phyloP scores from a whole-genome alignment of 208 protist genomes.

The Acanthamoeba castellanii region DNA sequence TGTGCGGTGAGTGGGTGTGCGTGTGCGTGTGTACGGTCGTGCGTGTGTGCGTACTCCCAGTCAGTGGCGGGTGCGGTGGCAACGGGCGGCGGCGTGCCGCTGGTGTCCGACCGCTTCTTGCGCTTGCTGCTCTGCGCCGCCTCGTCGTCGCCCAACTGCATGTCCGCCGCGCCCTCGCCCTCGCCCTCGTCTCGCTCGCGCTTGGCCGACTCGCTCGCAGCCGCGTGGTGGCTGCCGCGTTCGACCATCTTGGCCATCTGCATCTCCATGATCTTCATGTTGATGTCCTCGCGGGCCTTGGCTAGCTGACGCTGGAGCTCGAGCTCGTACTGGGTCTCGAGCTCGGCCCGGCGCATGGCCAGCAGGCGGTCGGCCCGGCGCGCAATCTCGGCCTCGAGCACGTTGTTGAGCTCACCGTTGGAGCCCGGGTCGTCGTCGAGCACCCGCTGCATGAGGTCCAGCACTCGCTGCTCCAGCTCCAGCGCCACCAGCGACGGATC shows the following conservation, averaged over 20 bases:
- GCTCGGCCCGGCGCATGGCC: neutral
- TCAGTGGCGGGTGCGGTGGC: too few species aligned
- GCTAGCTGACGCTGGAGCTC: constrained; percentile 18
- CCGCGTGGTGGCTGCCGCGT: neutral
- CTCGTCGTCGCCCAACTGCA: neutral
- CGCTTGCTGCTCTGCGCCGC: neutral
- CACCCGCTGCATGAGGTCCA: neutral
- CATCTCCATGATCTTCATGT: constrained; percentile 63
- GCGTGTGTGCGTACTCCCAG: neutral
- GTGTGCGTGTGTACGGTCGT: too few species aligned
- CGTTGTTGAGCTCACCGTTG: neutral
- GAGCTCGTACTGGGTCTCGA: constrained; percentile 1
- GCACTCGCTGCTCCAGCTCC: neutral
- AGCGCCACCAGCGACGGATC: neutral
- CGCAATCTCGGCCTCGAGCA: neutral
- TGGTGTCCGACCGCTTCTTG: neutral
- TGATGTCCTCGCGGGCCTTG: constrained; percentile 58
- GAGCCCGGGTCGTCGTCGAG: neutral
- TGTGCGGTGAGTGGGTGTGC: too few species aligned
- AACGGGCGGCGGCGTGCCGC: too few species aligned
- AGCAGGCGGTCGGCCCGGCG: neutral
- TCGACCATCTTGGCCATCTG: constrained; percentile 60
- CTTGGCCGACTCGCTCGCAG: neutral
- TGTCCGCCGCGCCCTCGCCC: neutral
- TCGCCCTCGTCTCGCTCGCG: neutral